phyloP scores from a whole-genome alignment of 805 yeast genomes.

The Blastobotrys peoriensis region DNA sequence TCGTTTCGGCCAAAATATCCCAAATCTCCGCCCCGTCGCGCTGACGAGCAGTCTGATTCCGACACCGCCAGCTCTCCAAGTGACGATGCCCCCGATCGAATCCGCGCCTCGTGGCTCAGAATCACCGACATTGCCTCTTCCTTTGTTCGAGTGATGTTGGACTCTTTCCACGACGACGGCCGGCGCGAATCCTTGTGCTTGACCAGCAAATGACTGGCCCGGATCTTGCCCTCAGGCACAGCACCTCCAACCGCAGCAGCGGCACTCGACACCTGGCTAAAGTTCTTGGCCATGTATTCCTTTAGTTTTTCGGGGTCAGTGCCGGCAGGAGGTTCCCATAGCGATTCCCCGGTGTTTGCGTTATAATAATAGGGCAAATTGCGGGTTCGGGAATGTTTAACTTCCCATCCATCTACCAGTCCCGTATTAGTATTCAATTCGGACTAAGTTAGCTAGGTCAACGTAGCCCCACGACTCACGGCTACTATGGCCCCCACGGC shows the following conservation, averaged over 20 bases:
- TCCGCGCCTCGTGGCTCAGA: constrained; percentile 49
- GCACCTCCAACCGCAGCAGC: constrained; percentile 16
- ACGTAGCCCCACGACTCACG: no score
- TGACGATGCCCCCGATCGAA: constrained; percentile 57
- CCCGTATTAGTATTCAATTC: constrained; percentile 46
- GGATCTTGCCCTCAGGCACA: constrained; percentile 49
- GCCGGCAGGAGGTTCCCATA: constrained; percentile 90
- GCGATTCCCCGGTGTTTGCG: constrained; percentile 60
- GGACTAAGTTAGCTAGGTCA: constrained; percentile 1
- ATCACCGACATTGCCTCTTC: constrained; percentile 71
- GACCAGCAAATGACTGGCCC: constrained; percentile 75
- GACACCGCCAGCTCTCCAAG: constrained; percentile 70
- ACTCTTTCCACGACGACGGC: constrained; percentile 87
- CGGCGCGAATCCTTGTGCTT: constrained; percentile 81
- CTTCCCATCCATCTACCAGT: constrained; percentile 79
- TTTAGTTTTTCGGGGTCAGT: constrained; percentile 58
- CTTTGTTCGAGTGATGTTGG: constrained; percentile 66
- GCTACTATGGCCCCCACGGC: no score
- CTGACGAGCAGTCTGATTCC: constrained; percentile 86
- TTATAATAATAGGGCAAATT: constrained; percentile 80
- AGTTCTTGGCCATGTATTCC: constrained; percentile 44
- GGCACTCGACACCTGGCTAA: constrained; percentile 23
- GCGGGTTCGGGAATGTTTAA: constrained; percentile 70
- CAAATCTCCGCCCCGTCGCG: constrained; percentile 82
- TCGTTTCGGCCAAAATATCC: constrained; percentile 85